These are phyloP conservation scores for Teunomyces funiuensis DNA, from an alignment of 805 yeast genomes.

Conservation along the genomic window DNA sequence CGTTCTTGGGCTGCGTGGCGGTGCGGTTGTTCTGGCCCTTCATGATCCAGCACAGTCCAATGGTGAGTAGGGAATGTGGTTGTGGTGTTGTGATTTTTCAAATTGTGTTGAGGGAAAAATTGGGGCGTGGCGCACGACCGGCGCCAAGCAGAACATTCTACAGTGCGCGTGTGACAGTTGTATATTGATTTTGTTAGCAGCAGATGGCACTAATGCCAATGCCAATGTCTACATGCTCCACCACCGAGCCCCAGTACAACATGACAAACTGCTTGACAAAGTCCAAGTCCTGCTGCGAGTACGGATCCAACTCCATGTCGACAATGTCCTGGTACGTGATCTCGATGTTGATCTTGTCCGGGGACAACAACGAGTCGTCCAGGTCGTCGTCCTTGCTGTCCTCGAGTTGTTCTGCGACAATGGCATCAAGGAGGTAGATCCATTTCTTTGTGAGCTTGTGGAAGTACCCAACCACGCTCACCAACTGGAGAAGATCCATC, in stretches of 20 bases:
- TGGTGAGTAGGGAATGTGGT: not conserved
- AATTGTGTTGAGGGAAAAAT: slow-evolving; percentile 5
- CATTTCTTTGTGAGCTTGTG: slow-evolving; percentile 38
- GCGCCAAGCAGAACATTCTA: no score
- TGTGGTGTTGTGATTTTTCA: slow-evolving; percentile 3
- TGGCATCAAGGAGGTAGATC: slow-evolving; percentile 28
- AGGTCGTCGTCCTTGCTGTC: slow-evolving; percentile 9
- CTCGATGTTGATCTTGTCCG: slow-evolving; percentile 22
- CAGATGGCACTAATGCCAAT: slow-evolving; percentile 32
- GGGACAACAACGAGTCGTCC: slow-evolving; percentile 7
- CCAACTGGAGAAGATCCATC: slow-evolving; percentile 21
- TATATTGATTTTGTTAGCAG: no score
- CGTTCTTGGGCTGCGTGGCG: slow-evolving; percentile 14
- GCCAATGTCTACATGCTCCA: slow-evolving; percentile 33
- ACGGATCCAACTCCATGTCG: slow-evolving; percentile 45
- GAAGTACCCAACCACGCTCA: slow-evolving; percentile 37
- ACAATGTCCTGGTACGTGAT: slow-evolving; percentile 41
- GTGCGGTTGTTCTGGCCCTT: slow-evolving; percentile 23
- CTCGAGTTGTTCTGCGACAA: slow-evolving; percentile 25
- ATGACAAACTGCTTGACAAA: slow-evolving; percentile 37
- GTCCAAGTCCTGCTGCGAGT: slow-evolving; percentile 35
- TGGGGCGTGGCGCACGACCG: not conserved
- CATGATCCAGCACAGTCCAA: slow-evolving; percentile 13
- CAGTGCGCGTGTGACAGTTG: no score
- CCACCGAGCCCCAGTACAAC: slow-evolving; percentile 30